These are phyloP conservation scores for Antitrichia curtipendula DNA, from an alignment of 225 moss, liverwort and hornwort genomes.

Conservation along the genomic window DNA sequence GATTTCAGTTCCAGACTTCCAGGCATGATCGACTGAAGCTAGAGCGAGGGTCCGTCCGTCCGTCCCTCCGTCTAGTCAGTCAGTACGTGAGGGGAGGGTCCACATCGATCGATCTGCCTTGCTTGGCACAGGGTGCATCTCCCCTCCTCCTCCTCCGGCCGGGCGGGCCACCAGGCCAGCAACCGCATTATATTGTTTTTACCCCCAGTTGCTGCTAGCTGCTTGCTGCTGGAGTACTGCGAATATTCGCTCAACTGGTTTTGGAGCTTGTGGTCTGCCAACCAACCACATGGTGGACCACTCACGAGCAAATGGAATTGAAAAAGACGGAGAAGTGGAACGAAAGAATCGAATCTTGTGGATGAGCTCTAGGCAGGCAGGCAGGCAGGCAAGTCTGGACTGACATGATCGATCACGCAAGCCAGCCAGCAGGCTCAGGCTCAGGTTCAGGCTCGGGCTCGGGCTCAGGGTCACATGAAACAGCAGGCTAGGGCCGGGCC, in stretches of 20 bases:
- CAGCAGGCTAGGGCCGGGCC: not conserved
- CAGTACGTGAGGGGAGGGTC: not conserved
- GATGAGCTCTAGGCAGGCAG: not conserved
- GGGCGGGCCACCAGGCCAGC: no score
- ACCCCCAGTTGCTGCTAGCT: not conserved
- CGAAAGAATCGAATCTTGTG: not conserved
- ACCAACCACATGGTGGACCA: not conserved
- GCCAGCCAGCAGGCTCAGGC: not conserved
- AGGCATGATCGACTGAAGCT: not conserved
- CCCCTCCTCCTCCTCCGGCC: no score
- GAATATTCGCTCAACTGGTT: not conserved
- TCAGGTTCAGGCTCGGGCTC: not conserved
- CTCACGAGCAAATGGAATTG: not conserved
- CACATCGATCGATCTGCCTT: not conserved
- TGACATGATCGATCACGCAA: not conserved
- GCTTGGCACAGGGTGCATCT: not conserved
- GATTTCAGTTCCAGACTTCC: not conserved
- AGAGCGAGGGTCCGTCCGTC: no score
- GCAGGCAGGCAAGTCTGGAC: not conserved
- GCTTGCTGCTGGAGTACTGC: no score
- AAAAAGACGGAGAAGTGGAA: not conserved
- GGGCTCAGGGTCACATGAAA: not conserved
- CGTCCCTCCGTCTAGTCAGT: no score
- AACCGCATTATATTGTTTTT: not conserved
- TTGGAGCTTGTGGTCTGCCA: not conserved